Evolutionary conservation across 495 filamentous ascomycete genomes (phyloP).

Genomic region (Xylaria grammica): DNA sequence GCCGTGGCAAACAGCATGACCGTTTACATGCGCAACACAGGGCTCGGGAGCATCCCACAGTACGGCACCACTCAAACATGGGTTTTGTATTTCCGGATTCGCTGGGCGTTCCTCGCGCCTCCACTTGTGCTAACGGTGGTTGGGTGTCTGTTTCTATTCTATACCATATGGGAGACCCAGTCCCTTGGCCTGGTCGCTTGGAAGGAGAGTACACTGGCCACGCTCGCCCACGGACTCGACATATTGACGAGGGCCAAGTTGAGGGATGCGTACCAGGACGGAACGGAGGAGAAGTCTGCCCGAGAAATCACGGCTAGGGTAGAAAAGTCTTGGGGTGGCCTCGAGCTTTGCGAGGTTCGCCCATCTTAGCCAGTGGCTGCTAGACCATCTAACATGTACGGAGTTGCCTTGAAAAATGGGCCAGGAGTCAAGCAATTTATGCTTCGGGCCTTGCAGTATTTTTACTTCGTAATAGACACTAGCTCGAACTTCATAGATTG

Average conservation of each 20-base stretch:
- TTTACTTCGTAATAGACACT: too few relatives aligned
- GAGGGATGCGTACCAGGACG: background rate
- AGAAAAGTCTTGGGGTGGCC: conserved; percentile 1
- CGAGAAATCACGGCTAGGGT: background rate
- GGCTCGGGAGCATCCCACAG: background rate
- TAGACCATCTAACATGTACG: too few relatives aligned
- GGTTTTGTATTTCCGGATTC: background rate
- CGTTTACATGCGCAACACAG: background rate
- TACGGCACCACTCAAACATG: background rate
- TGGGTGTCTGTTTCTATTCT: conserved; percentile 20
- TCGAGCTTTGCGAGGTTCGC: too few relatives aligned
- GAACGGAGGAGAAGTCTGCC: background rate
- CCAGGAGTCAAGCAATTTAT: too few relatives aligned
- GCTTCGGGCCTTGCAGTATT: too few relatives aligned
- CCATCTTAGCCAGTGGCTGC: too few relatives aligned
- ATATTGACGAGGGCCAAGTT: background rate
- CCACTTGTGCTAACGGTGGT: background rate
- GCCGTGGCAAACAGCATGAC: conserved; percentile 4
- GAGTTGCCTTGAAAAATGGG: too few relatives aligned
- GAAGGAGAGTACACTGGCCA: conserved; percentile 13
- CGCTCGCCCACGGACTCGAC: conserved; percentile 15
- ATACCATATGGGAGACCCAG: conserved; percentile 6
- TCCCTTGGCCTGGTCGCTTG: conserved; percentile 3
- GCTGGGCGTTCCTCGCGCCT: conserved; percentile 2
- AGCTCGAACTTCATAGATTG: too few relatives aligned